Base-by-base conservation (phyloP, 2,329 filamentous ascomycete species). In the Exophiala mesophila region DNA sequence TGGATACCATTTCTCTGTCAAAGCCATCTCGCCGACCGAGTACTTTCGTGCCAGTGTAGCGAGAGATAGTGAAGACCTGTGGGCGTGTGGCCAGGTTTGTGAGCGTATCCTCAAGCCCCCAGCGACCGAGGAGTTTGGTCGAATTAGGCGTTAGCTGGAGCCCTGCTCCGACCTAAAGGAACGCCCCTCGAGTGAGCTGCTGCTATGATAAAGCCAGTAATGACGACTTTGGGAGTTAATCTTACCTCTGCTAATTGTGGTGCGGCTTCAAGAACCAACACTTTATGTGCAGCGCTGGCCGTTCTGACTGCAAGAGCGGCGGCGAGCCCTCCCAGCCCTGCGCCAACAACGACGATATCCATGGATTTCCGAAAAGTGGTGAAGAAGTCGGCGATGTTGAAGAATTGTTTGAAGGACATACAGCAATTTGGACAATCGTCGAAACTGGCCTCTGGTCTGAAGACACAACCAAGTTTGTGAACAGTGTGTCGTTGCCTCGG, bases 11-110 rank as follows among this genome's bases (percentile, higher is more conserved):
- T 16, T 74, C 72, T 16, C 64, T 57, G 45, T 74, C 59, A 45
- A 79, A 82, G n/a, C 66, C 52, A 1, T 67, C 60, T 23, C 80
- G 73, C 9, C 70, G 60, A 0, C 72, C 73, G 10, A 64, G 52
- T 0, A 59, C 35, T 16, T 57, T 38, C 4, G 60, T 59, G 28
- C 43, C 48, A 3, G 55, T 57, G 36, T 62, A 65, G n/a, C 58
- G 55, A 36, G 63, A 62, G 10, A 64, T 60, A 0, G 59, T 59
- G 17, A 64, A 42, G 2, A 56, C 49, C 9, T 55, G 60, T 3
- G 62, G 61, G 30, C 61, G 59, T 1, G 61, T 60, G 2, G 58
- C 59, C 8, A 36, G 12, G 6, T 13, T 18, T 13, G 28, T 13
- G 12, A 52, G 16, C 19, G 37, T n/a, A 15, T n/a, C 7, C 15